Evolutionary conservation across 139 green algal genomes (phyloP).

Genomic region (Chlorella vulgaris): DNA sequence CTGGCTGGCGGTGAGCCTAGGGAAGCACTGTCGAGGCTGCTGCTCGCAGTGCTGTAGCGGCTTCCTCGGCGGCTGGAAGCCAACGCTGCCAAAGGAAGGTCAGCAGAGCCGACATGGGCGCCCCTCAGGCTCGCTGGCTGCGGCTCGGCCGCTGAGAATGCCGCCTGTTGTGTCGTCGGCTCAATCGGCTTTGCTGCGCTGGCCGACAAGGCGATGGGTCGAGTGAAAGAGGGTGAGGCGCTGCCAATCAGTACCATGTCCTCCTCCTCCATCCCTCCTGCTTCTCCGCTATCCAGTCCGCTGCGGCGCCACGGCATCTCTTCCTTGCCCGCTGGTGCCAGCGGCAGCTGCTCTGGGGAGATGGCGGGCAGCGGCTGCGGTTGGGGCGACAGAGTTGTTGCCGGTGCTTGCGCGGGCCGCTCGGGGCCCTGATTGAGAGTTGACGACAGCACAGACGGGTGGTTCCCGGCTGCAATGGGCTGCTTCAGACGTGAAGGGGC

Average conservation of each 20-base stretch:
- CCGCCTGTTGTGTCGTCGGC: no score
- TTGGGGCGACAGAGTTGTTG: background rate
- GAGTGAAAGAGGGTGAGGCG: background rate
- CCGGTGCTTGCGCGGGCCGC: background rate
- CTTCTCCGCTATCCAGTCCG: no score
- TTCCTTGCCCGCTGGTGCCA: background rate
- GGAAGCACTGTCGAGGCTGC: background rate
- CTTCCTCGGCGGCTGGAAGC: slow-evolving; percentile 14
- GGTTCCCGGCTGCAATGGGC: no score
- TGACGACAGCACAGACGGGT: no score
- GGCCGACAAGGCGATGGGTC: no score
- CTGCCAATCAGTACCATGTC: slow-evolving; percentile 23
- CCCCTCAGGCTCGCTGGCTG: background rate
- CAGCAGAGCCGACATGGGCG: background rate
- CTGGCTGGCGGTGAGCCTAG: no score
- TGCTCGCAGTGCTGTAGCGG: background rate
- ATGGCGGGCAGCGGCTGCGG: slow-evolving; percentile 2
- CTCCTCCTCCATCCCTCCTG: background rate
- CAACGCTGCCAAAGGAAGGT: background rate
- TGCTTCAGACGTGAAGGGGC: background rate
- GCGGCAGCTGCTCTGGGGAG: background rate
- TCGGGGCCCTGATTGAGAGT: no score
- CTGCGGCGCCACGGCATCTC: background rate
- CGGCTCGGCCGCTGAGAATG: no score
- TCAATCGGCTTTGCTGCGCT: no score